These are phyloP conservation scores for Volvariella volvacea DNA, from an alignment of 1,284 basidiomycete genomes.

Conservation along the genomic window DNA sequence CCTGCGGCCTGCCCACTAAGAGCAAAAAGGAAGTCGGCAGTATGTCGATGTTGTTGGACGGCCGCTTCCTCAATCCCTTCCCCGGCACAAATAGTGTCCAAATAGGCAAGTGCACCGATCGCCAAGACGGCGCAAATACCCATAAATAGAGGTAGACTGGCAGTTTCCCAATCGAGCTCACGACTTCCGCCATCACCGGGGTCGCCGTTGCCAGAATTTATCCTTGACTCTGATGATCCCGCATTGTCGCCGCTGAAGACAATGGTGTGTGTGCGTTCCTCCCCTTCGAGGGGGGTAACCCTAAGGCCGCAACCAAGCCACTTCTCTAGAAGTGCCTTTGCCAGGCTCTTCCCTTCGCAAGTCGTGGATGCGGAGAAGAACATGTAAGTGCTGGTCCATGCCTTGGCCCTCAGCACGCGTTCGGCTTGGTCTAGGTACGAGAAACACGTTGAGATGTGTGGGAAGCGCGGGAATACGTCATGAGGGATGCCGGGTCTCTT, in stretches of 20 bases:
- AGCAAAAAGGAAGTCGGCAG: slow-evolving; percentile 7
- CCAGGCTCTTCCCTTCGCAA: background rate
- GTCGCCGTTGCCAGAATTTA: too few species aligned
- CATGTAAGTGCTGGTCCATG: background rate
- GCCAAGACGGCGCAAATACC: slow-evolving; percentile 48
- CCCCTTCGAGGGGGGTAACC: background rate
- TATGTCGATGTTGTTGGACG: background rate
- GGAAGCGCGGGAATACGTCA: slow-evolving; percentile 8
- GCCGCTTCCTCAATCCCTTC: background rate
- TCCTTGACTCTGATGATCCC: too few species aligned
- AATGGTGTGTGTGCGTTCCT: too few species aligned
- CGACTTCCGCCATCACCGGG: background rate
- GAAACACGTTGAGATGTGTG: slow-evolving; percentile 20
- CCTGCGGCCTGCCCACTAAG: slow-evolving; percentile 6
- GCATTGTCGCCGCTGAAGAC: background rate
- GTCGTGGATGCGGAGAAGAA: background rate
- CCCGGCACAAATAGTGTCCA: background rate
- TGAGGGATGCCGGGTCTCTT: too few species aligned
- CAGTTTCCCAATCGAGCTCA: background rate
- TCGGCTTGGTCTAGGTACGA: slow-evolving; percentile 12
- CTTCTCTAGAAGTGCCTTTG: background rate
- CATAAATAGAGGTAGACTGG: slow-evolving; percentile 48
- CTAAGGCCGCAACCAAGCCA: background rate
- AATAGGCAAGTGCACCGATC: slow-evolving; percentile 37
- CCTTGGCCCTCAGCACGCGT: background rate